A percentile compares a stretch with the other conserved stretches of the same genome.
Conservation (phyloP, 306 rosid genomes). For the Quercus aquifolioides region DNA sequence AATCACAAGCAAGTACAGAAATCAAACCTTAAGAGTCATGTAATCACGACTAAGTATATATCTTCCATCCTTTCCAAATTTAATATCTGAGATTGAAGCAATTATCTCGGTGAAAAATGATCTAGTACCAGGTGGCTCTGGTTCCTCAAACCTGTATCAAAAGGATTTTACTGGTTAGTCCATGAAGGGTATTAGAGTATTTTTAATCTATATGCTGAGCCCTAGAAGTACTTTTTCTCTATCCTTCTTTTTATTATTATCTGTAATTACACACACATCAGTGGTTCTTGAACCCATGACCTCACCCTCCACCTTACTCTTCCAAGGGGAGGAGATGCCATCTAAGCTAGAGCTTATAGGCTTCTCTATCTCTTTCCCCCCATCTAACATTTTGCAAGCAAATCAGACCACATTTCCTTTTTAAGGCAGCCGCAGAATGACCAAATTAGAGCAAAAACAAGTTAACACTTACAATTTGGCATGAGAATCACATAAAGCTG, state of each 20-base stretch:
- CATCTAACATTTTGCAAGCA: background rate
- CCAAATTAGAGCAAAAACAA: slow-evolving; percentile 6
- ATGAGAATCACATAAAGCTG: slow-evolving; percentile 97
- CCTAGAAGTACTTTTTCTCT: slow-evolving; percentile 8
- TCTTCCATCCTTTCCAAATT: slow-evolving; percentile 93
- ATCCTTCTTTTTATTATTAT: background rate
- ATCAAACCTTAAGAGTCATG: slow-evolving; percentile 93
- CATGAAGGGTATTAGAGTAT: slow-evolving; percentile 11
- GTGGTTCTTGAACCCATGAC: too few relatives aligned
- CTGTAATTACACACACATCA: too few relatives aligned
- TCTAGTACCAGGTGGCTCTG: slow-evolving; percentile 91
- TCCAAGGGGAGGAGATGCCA: too few relatives aligned
- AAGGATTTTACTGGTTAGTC: slow-evolving; percentile 13
- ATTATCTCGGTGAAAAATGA: slow-evolving; percentile 97
- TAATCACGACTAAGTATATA: slow-evolving; percentile 95
- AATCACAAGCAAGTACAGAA: slow-evolving; percentile 14
- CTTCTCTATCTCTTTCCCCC: background rate
- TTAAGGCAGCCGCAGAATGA: background rate
- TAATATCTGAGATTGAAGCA: slow-evolving; percentile 95
- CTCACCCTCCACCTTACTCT: too few relatives aligned
- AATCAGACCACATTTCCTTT: background rate
- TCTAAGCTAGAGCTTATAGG: too few relatives aligned
- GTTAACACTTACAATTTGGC: slow-evolving; percentile 70
- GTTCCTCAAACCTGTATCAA: slow-evolving; percentile 89
- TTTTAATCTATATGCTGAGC: background rate